Evolutionary conservation across 2,329 filamentous ascomycete species (phyloP).

Genomic region (Pseudogymnoascus sp.): DNA sequence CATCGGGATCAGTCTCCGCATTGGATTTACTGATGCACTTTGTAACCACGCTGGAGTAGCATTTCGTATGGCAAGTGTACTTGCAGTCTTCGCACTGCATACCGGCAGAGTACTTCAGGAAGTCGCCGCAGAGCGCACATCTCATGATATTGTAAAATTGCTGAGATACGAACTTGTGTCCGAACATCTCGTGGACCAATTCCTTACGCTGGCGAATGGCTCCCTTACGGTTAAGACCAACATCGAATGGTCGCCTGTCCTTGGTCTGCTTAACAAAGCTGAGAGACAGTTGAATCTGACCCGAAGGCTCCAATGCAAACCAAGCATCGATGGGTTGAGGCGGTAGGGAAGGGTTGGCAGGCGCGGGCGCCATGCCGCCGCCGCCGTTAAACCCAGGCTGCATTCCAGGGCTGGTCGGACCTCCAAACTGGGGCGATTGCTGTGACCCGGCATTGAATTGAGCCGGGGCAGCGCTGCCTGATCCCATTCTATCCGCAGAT

Average conservation of each 20-base stretch:
- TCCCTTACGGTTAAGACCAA: slow-evolving; percentile 88
- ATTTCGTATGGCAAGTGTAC: slow-evolving; percentile 98
- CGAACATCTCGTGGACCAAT: slow-evolving; percentile 96
- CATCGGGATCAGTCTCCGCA: slow-evolving; percentile 94
- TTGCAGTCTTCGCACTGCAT: slow-evolving; percentile 99
- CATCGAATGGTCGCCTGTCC: slow-evolving; percentile 73
- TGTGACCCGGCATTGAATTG: slow-evolving; percentile 54
- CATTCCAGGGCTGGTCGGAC: slow-evolving; percentile 33
- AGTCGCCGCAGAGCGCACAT: slow-evolving; percentile 93
- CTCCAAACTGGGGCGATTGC: slow-evolving; percentile 38
- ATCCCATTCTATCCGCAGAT: slow-evolving; percentile 89
- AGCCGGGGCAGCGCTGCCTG: slow-evolving; percentile 40
- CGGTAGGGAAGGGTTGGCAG: slow-evolving; percentile 31
- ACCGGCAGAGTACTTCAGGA: slow-evolving; percentile 95
- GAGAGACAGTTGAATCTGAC: slow-evolving; percentile 83
- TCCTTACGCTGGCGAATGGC: slow-evolving; percentile 97
- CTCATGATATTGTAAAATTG: slow-evolving; percentile 99
- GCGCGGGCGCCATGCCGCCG: slow-evolving; percentile 23
- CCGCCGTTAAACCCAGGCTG: slow-evolving; percentile 20
- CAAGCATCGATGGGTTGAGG: slow-evolving; percentile 72
- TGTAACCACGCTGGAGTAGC: slow-evolving; percentile 91
- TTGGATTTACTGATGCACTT: slow-evolving; percentile 99
- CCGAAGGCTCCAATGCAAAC: slow-evolving; percentile 94
- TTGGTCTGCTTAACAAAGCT: slow-evolving; percentile 89
- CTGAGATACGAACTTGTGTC: slow-evolving; percentile 97